phyloP scores from a whole-genome alignment of 1,139 yeast species.

The Diutina pseudorugosa region DNA sequence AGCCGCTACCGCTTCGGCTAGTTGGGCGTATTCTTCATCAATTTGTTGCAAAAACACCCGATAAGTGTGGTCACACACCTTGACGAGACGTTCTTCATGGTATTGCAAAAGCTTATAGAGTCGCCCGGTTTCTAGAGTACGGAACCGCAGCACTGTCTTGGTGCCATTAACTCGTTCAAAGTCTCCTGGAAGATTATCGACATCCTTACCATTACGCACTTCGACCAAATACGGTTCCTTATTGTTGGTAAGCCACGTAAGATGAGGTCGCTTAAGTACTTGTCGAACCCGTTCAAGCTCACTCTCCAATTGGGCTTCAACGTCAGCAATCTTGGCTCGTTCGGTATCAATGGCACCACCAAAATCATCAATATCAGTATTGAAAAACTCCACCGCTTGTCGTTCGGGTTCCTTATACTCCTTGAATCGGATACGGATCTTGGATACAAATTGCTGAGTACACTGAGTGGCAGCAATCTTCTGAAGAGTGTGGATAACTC shows the following conservation, averaged over 20 bases:
- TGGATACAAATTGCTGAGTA: slow-evolving; percentile 26
- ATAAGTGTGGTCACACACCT: slow-evolving; percentile 47
- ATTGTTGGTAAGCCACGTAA: slow-evolving; percentile 43
- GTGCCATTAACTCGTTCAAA: slow-evolving; percentile 77
- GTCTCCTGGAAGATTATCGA: slow-evolving; percentile 46
- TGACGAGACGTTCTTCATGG: slow-evolving; percentile 45
- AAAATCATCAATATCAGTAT: slow-evolving; percentile 26
- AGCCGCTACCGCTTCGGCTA: slow-evolving; percentile 37
- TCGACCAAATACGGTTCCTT: slow-evolving; percentile 67
- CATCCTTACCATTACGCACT: slow-evolving; percentile 44
- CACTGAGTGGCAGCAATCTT: slow-evolving; percentile 5
- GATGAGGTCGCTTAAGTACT: slow-evolving; percentile 42
- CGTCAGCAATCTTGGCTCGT: slow-evolving; percentile 26
- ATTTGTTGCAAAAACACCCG: slow-evolving; percentile 32
- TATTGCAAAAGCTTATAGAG: slow-evolving; percentile 47
- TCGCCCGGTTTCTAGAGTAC: slow-evolving; percentile 45
- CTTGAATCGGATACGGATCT: slow-evolving; percentile 36
- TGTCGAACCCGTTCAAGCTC: slow-evolving; percentile 38
- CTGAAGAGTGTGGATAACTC: slow-evolving; percentile 14
- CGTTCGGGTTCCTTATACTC: neutral
- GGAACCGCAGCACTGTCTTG: slow-evolving; percentile 55
- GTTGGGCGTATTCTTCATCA: slow-evolving; percentile 35
- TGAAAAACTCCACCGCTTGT: slow-evolving; percentile 44
- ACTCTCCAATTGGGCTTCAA: slow-evolving; percentile 32
- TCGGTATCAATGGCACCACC: slow-evolving; percentile 25